These are phyloP conservation scores for Claviceps capensis DNA, from an alignment of 2,329 filamentous ascomycete species.

Conservation along the genomic window DNA sequence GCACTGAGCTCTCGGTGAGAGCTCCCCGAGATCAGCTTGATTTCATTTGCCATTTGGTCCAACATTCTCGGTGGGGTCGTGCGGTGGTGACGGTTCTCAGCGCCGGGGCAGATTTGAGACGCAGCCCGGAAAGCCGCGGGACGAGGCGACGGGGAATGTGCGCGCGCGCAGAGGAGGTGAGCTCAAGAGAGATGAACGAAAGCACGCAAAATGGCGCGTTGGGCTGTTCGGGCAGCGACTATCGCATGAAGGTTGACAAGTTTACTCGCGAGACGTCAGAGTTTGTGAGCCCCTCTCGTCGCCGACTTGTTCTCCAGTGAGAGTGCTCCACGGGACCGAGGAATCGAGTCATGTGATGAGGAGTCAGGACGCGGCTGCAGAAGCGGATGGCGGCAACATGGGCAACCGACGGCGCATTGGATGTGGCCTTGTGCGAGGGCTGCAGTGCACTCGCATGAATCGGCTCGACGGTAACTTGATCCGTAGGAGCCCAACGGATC, in stretches of 20 bases:
- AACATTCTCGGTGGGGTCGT: slow-evolving; percentile 16
- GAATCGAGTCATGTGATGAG: slow-evolving; percentile 4
- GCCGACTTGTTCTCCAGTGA: too few relatives aligned
- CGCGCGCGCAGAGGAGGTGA: background rate
- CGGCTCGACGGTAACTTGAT: too few relatives aligned
- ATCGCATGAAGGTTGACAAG: background rate
- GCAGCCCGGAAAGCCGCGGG: background rate
- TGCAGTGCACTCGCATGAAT: too few relatives aligned
- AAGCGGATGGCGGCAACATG: background rate
- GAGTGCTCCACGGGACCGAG: background rate
- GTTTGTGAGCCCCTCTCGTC: background rate
- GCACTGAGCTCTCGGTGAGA: slow-evolving; percentile 34
- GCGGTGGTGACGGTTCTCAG: background rate
- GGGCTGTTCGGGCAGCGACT: background rate
- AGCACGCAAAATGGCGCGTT: background rate
- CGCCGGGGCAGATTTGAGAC: background rate
- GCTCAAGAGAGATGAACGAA: background rate
- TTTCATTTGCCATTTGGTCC: slow-evolving; percentile 37
- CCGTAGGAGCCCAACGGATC: too few relatives aligned
- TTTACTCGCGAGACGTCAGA: background rate
- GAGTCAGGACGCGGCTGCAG: too few relatives aligned
- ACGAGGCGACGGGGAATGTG: background rate
- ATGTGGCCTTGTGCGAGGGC: too few relatives aligned
- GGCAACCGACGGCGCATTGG: too few relatives aligned
- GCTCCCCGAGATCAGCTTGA: slow-evolving; percentile 37